Conservation (phyloP, 495 filamentous ascomycete genomes). For the Aspergillus biplanus region DNA sequence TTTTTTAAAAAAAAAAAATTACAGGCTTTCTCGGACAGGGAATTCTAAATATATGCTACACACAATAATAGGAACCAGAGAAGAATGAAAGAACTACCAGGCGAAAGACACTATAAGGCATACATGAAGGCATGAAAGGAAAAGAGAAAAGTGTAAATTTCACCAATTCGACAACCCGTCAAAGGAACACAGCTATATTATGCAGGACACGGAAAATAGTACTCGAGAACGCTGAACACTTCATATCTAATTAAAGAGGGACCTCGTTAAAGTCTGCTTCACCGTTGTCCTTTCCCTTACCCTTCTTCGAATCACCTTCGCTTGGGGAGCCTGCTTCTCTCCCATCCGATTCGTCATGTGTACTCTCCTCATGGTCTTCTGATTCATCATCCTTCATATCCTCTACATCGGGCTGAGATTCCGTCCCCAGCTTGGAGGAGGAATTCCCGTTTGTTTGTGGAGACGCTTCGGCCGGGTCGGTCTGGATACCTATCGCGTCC, state of each 20-base stretch:
- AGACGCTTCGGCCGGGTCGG: background rate
- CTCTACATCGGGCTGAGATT: conserved; percentile 11
- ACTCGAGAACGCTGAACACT: conserved; percentile 16
- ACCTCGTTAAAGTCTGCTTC: conserved; percentile 49
- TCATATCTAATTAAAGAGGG: conserved; percentile 33
- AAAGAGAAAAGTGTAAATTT: conserved; percentile 1
- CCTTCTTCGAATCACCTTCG: conserved; percentile 25
- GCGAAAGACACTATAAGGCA: conserved; percentile 7
- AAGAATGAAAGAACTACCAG: conserved; percentile 2
- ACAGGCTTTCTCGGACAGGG: background rate
- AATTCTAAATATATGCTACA: conserved; percentile 21
- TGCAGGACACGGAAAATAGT: conserved; percentile 14
- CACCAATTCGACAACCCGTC: conserved; percentile 5
- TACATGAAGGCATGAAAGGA: conserved; percentile 10
- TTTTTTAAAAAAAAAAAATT: background rate
- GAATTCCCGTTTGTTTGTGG: conserved; percentile 10
- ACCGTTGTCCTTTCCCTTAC: conserved; percentile 37
- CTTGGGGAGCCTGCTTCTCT: conserved; percentile 28
- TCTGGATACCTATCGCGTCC: conserved; percentile 29
- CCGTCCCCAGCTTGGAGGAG: conserved; percentile 8
- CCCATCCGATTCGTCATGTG: conserved; percentile 26
- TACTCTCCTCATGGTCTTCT: background rate
- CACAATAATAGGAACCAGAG: conserved; percentile 11
- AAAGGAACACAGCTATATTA: conserved; percentile 11
- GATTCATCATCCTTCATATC: conserved; percentile 11